Evolutionary conservation across 2,329 filamentous ascomycete species (phyloP).

Genomic region (Scolecobasidium constrictum): DNA sequence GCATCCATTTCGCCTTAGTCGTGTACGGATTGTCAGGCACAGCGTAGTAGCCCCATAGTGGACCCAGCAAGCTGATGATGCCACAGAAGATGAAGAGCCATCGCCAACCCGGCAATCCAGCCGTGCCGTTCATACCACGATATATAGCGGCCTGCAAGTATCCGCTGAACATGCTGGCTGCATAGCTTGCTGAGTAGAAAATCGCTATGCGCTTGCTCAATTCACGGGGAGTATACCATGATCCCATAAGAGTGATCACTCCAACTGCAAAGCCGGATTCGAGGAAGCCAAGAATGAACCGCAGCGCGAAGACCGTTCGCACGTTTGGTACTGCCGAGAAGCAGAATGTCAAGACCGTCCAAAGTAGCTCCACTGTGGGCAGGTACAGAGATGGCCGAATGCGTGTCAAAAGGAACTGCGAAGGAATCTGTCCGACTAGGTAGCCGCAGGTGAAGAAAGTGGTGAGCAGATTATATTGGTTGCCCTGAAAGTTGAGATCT

Average conservation of each 20-base stretch:
- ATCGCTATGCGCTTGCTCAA: conserved; percentile 44
- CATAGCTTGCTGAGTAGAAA: conserved; percentile 41
- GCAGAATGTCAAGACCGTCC: conserved; percentile 3
- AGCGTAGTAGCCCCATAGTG: neutral
- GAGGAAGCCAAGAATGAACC: conserved; percentile 5
- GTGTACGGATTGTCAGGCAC: neutral
- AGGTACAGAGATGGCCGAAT: conserved; percentile 13
- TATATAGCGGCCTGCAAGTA: conserved; percentile 46
- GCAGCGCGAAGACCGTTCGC: neutral
- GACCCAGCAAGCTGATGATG: neutral
- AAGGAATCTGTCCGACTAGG: conserved; percentile 18
- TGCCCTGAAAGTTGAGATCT: conserved; percentile 26
- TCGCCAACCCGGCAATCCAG: conserved; percentile 40
- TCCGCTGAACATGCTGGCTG: conserved; percentile 47
- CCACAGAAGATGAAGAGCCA: conserved; percentile 18
- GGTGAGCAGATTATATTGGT: conserved; percentile 19
- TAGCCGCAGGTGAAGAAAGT: conserved; percentile 6
- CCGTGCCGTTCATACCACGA: conserved; percentile 38
- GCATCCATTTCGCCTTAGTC: neutral
- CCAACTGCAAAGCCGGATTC: neutral
- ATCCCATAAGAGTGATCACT: conserved; percentile 19
- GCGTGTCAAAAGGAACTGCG: conserved; percentile 17
- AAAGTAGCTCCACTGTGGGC: conserved; percentile 3
- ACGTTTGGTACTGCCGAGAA: neutral
- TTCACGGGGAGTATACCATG: conserved; percentile 33